These are phyloP conservation scores for Malus domestica DNA, from an alignment of 306 rosid species.

Conservation along the genomic window DNA sequence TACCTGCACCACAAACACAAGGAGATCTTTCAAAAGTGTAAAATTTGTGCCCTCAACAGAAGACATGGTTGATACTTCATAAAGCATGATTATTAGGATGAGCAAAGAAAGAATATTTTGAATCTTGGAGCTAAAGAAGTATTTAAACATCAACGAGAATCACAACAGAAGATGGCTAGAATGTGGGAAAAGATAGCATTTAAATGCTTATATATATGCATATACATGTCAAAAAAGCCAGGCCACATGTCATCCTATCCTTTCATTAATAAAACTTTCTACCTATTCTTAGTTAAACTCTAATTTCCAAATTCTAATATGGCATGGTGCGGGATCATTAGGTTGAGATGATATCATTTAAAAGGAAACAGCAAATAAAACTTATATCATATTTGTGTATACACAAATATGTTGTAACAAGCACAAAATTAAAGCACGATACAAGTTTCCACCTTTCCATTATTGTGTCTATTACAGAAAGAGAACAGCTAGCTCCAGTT, in stretches of 20 bases:
- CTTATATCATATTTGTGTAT: not conserved
- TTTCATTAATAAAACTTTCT: not conserved
- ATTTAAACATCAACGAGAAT: not conserved
- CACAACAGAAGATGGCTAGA: not conserved
- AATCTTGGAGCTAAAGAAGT: not conserved
- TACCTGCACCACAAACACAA: slow-evolving; percentile 38
- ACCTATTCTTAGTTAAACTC: not conserved
- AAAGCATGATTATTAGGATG: not conserved
- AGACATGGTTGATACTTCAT: not conserved
- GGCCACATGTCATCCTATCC: not conserved
- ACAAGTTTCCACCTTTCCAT: slow-evolving; percentile 55
- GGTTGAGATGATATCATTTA: not conserved
- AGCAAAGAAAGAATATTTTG: not conserved
- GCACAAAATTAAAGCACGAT: not conserved
- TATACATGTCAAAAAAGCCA: not conserved
- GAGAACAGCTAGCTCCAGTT: slow-evolving; percentile 27
- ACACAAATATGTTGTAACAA: not conserved
- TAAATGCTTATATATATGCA: not conserved
- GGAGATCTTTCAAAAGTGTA: not conserved
- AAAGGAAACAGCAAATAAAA: not conserved
- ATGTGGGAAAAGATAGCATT: not conserved
- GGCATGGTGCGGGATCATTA: not conserved
- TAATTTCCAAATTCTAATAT: not conserved
- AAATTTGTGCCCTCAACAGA: not conserved
- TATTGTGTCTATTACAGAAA: slow-evolving; percentile 30